Percentiles rank a stretch among this genome's conserved stretches.
phyloP scores from a whole-genome alignment of 225 moss, liverwort and hornwort genomes.

The Physcomitrellopsis africana region DNA sequence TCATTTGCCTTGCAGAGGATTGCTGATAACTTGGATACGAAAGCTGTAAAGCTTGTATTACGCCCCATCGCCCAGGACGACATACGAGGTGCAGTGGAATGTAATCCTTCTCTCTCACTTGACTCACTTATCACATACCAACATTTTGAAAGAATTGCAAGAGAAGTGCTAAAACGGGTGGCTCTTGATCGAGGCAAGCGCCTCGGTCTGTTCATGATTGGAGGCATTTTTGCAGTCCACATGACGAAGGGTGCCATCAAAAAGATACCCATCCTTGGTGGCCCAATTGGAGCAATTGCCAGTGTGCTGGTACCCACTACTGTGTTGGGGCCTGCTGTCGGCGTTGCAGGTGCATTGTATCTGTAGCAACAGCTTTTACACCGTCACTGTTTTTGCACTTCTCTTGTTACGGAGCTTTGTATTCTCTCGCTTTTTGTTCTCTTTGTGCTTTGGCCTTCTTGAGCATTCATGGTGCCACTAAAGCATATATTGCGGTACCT shows the following conservation, averaged over 20 bases:
- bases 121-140: constrained; percentile 35
- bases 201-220: constrained; percentile 81
- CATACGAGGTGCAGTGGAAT: constrained; percentile 44
- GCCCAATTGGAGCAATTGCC: constrained; percentile 53
- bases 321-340: constrained; percentile 72
- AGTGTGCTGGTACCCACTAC: constrained; percentile 69
- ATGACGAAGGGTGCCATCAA: constrained; percentile 63
- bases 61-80: constrained; percentile 75
- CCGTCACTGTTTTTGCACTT: too few relatives aligned
- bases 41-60: constrained; percentile 70
- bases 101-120: constrained; percentile 41
- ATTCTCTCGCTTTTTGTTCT: too few relatives aligned
- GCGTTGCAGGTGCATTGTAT: constrained; percentile 79
- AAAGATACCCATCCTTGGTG: constrained; percentile 66
- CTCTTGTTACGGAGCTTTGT: too few relatives aligned
- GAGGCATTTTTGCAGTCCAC: constrained; percentile 77
- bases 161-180: constrained; percentile 65
- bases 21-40: constrained; percentile 60
- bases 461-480: too few relatives aligned
- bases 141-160: constrained; percentile 61
- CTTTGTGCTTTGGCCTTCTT: too few relatives aligned
- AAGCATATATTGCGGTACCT: too few relatives aligned
- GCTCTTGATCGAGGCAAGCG: constrained; percentile 79
- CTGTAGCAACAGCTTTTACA: constrained; percentile 30
- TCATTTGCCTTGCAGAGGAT: constrained; percentile 49